Evolutionary conservation across 441 rosid species (phyloP).

Genomic region (Isatis lusitanica): DNA sequence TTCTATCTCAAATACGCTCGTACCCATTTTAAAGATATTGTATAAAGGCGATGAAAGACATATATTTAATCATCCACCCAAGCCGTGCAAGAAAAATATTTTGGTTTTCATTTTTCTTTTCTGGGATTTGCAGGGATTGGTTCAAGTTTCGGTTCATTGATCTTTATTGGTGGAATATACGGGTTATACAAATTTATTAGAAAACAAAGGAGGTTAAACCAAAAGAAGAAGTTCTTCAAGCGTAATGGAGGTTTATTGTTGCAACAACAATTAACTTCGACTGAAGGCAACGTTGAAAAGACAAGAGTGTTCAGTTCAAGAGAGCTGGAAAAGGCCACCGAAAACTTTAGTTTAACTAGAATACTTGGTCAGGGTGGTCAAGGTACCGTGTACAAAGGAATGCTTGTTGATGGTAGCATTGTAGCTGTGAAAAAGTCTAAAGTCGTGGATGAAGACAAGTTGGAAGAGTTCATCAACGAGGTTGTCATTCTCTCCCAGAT

Average conservation of each 20-base stretch:
- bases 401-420: conserved; percentile 34
- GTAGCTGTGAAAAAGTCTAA: conserved; percentile 40
- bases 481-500: conserved; percentile 14
- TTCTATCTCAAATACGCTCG: neutral
- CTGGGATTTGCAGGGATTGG: neutral
- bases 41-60: neutral
- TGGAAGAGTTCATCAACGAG: conserved; percentile 21
- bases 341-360: neutral
- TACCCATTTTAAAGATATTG: neutral
- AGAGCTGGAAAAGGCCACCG: conserved; percentile 28
- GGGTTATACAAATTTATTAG: neutral
- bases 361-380: conserved; percentile 20
- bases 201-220: neutral
- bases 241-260: conserved; percentile 6
- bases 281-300: neutral
- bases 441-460: neutral
- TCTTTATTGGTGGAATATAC: neutral
- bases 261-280: conserved; percentile 18
- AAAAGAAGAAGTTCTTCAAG: conserved; percentile 2
- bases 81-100: neutral
- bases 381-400: conserved; percentile 41
- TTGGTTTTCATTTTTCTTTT: neutral
- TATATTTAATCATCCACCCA: neutral
- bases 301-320: conserved; percentile 29
- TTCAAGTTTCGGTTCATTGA: neutral